These are phyloP conservation scores for Fusarium azukiicola DNA, from an alignment of 2,329 filamentous ascomycete genomes.

Conservation along the genomic window DNA sequence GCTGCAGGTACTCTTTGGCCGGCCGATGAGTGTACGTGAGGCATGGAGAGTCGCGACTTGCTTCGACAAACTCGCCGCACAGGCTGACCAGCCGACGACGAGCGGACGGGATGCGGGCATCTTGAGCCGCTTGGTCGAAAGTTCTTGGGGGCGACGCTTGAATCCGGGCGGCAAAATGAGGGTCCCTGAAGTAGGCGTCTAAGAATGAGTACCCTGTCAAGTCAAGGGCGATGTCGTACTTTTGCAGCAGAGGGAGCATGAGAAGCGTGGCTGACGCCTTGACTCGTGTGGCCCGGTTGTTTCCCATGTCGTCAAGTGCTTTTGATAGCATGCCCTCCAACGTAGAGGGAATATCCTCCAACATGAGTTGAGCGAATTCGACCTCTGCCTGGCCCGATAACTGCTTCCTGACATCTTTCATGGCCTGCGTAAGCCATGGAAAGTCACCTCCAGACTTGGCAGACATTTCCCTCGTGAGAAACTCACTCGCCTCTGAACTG, in stretches of 20 bases:
- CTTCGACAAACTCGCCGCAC: neutral
- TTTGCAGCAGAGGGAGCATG: neutral
- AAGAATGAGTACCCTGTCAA: neutral
- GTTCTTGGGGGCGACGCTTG: neutral
- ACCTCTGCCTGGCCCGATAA: neutral
- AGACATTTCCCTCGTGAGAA: neutral
- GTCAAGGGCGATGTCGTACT: neutral
- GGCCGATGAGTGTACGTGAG: neutral
- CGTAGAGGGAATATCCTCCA: neutral
- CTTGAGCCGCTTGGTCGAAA: neutral
- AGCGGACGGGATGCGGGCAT: neutral
- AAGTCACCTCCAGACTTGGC: neutral
- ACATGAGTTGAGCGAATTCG: neutral
- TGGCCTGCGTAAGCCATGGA: neutral
- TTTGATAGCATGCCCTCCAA: neutral
- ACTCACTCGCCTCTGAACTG: neutral
- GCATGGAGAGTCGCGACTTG: neutral
- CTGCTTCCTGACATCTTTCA: neutral
- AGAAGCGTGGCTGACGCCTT: neutral
- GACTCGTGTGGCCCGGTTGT: neutral
- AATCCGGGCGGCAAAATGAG: neutral
- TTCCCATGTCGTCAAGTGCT: neutral
- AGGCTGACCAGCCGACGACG: neutral
- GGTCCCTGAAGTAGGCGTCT: constrained; percentile 5
- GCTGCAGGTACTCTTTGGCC: neutral